Percentiles rank a stretch among this genome's conserved stretches.
Evolutionary conservation across 306 rosid genomes (phyloP).

Genomic region (Astragalus membranaceus): DNA sequence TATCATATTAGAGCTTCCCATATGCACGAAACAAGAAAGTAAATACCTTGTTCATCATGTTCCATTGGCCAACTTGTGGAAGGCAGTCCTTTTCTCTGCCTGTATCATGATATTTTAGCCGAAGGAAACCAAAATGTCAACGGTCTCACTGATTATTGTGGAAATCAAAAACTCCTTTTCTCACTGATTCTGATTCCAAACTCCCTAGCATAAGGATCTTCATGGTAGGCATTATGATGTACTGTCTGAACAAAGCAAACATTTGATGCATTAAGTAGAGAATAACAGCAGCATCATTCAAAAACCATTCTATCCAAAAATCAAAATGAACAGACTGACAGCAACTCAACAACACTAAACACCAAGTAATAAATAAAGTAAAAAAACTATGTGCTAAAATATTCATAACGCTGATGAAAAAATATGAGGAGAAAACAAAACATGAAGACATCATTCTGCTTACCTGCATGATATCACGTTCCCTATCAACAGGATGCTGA

Average conservation of each 20-base stretch:
- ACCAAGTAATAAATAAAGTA: too few relatives aligned
- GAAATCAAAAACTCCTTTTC: too few relatives aligned
- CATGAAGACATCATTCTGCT: not conserved
- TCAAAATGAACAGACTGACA: too few relatives aligned
- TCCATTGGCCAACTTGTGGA: too few relatives aligned
- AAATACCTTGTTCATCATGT: too few relatives aligned
- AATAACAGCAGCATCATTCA: not conserved
- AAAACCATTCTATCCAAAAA: not conserved
- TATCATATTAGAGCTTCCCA: too few relatives aligned
- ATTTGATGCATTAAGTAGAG: not conserved
- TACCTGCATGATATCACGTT: constrained; percentile 77
- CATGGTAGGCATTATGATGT: constrained; percentile 70
- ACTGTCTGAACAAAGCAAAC: constrained; percentile 50
- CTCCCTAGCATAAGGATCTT: constrained; percentile 84
- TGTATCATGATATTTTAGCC: too few relatives aligned
- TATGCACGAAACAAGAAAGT: too few relatives aligned
- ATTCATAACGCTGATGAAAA: not conserved
- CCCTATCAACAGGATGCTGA: constrained; percentile 90
- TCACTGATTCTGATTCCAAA: too few relatives aligned
- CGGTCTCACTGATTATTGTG: too few relatives aligned
- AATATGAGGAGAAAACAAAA: not conserved
- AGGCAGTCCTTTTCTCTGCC: too few relatives aligned
- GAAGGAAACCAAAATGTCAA: too few relatives aligned
- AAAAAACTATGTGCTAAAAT: not conserved
- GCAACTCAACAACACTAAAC: not conserved